Conservation (phyloP, 805 yeast species). For the Hemisphaericaspora nanyangensis region DNA sequence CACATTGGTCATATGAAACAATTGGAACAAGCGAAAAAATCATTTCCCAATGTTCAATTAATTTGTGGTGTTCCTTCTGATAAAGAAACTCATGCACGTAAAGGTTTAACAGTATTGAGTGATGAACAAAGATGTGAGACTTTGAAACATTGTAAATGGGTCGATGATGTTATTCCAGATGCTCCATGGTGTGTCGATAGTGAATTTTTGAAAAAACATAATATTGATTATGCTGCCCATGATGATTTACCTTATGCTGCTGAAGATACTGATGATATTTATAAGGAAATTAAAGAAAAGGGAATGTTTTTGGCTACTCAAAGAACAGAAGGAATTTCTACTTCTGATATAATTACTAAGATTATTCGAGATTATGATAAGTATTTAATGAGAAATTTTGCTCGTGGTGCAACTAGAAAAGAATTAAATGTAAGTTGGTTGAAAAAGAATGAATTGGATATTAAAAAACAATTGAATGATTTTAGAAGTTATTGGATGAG, state of each 20-base stretch:
- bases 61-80: slow-evolving; percentile 94
- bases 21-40: slow-evolving; percentile 92
- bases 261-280: slow-evolving; percentile 86
- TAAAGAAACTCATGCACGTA: slow-evolving; percentile 82
- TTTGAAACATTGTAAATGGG: slow-evolving; percentile 94
- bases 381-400: slow-evolving; percentile 94
- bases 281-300: slow-evolving; percentile 82
- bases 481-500: slow-evolving; percentile 83
- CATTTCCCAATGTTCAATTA: slow-evolving; percentile 77
- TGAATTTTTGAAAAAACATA: slow-evolving; percentile 71
- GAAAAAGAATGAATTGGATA: slow-evolving; percentile 92
- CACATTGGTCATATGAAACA: slow-evolving; percentile 98
- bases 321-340: slow-evolving; percentile 93
- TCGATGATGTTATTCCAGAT: slow-evolving; percentile 89
- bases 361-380: slow-evolving; percentile 95
- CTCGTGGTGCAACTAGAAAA: slow-evolving; percentile 94
- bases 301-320: slow-evolving; percentile 94
- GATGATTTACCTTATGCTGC: slow-evolving; percentile 95
- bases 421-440: slow-evolving; percentile 97
- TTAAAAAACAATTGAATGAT: slow-evolving; percentile 84
- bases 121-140: slow-evolving; percentile 89
- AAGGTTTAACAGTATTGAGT: slow-evolving; percentile 87
- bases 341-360: slow-evolving; percentile 93
- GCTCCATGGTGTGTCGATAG: slow-evolving; percentile 96
- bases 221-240: slow-evolving; percentile 95